Base-by-base conservation (phyloP, 2,329 filamentous ascomycete genomes). In the Endothia cerciana region DNA sequence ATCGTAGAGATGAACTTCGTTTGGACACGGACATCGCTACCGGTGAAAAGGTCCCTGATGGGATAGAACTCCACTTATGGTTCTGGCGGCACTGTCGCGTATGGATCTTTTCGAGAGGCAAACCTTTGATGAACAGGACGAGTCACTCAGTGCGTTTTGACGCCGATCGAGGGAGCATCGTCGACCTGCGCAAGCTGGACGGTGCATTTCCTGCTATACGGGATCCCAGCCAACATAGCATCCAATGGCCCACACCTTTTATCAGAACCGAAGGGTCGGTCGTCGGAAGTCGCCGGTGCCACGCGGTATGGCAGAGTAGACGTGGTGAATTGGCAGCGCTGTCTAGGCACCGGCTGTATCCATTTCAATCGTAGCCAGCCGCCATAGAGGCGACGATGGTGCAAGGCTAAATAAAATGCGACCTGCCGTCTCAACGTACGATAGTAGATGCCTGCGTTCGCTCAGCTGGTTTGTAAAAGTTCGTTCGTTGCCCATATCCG, bases 321-420 rank as follows among this genome's bases (percentile, higher is more conserved):
- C 13, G 22, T 6, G 45, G 45, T 25, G 13, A 22, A 22, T 15
- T 49, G 22, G 10, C 22, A 30, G 28, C 13, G 38, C 43, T 47
- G 38, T 56, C 38, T 55, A 59, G 64, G 45, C 60, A 65, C 58
- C 60, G 25, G 64, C 55, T 47, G 30, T 53, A 55, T 59, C 60
- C 64, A 65, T 66, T 66, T 64, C 40, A 64, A 64, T 56, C 43
- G 51, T 53, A 55, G 61, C 53, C 51, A 56, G 51, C 56, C 62
- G 65, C 57, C 33, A 59, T 36, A 43, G n/a, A 22, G 55, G 49
- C 60, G 55, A 62, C 19, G 62, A 53, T 59, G 55, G 45, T 47
- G 45, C 60, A 55, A 63, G 60, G 60, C 60, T 56, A 63, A 43
- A 63, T 63, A 63, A 38, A 62, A 30, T 38, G 65, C 45, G 57